Percentiles rank a stretch among this genome's conserved stretches.
These are phyloP conservation scores for Sphaerulina populicola DNA, from an alignment of 2,329 filamentous ascomycete species.

Conservation along the genomic window DNA sequence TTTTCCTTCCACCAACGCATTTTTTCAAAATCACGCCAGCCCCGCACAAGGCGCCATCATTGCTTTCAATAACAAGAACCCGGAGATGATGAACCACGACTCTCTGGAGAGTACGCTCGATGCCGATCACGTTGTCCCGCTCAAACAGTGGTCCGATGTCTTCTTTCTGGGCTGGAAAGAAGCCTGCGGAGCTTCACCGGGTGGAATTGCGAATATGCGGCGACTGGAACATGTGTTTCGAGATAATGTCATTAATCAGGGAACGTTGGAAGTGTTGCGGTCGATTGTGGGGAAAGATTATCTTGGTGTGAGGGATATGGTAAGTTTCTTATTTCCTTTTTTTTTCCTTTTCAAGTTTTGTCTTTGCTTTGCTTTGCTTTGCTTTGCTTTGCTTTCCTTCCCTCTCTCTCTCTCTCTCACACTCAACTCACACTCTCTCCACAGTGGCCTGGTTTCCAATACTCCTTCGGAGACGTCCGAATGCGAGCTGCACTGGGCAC, in stretches of 20 bases:
- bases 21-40: background rate
- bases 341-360: too few species aligned
- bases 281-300: conserved; percentile 1
- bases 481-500: conserved; percentile 1
- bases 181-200: background rate
- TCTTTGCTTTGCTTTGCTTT: too few species aligned
- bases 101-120: background rate
- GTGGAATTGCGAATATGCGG: background rate
- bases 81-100: background rate
- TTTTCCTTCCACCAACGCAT: background rate
- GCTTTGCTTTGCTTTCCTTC: too few species aligned
- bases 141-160: conserved; percentile 7
- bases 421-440: too few species aligned
- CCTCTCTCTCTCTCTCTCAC: too few species aligned
- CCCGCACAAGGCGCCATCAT: background rate
- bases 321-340: background rate
- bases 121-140: background rate
- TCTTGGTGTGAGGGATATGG: background rate
- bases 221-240: conserved; percentile 1
- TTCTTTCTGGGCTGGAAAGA: background rate
- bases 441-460: conserved; percentile 2
- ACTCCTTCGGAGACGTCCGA: background rate
- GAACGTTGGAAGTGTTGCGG: background rate
- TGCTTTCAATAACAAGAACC: background rate
- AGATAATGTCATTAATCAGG: background rate